phyloP scores from a whole-genome alignment of 192 early-diverging fungal genomes.

The Coemansia umbellata region DNA sequence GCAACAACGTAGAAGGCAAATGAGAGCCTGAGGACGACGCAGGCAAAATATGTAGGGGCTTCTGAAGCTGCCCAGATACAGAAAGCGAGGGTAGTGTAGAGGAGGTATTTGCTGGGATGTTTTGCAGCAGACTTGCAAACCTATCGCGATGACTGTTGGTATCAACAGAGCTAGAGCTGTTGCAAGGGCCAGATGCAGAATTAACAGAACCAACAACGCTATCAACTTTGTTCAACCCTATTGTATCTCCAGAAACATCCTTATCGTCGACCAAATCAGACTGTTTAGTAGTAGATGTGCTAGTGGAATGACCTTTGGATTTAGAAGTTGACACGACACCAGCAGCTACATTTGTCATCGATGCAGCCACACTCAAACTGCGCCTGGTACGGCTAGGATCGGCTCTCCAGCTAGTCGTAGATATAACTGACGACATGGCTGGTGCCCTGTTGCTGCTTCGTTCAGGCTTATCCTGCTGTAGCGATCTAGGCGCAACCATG shows the following conservation, averaged over 20 bases:
- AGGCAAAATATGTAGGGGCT: neutral
- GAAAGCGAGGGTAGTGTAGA: neutral
- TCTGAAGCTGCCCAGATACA: neutral
- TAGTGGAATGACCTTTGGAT: neutral
- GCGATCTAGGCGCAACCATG: neutral
- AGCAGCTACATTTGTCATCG: neutral
- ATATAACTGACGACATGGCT: slow-evolving; percentile 8
- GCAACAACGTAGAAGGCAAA: too few species aligned
- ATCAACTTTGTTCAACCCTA: too few species aligned
- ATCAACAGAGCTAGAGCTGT: neutral
- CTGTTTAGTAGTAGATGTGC: neutral
- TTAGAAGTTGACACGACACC: neutral
- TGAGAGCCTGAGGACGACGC: too few species aligned
- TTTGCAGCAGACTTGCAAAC: slow-evolving; percentile 1
- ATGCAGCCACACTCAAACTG: neutral
- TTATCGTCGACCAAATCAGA: neutral
- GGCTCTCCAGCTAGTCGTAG: slow-evolving; percentile 19
- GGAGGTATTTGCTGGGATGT: neutral
- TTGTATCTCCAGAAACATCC: neutral
- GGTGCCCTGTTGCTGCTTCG: neutral
- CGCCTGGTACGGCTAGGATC: slow-evolving; percentile 13
- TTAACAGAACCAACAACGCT: neutral
- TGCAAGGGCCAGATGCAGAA: neutral
- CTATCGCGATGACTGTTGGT: neutral
- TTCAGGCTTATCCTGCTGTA: neutral